These are phyloP conservation scores for Phytopythium kandeliae DNA, from an alignment of 352 stramenopile genomes.

Conservation along the genomic window DNA sequence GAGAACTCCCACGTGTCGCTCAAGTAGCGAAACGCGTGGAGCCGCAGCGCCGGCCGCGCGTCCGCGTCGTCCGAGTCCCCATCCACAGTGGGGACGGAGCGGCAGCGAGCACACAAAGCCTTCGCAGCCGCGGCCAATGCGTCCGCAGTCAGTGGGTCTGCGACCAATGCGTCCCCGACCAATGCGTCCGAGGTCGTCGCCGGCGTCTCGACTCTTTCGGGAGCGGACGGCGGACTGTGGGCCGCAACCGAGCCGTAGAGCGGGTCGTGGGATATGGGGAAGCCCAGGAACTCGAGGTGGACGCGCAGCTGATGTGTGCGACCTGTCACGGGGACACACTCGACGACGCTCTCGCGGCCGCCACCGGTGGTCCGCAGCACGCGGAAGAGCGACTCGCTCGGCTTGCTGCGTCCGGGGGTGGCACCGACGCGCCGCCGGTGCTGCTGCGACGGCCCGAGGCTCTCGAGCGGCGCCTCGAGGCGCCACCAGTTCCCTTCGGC, in stretches of 20 bases:
- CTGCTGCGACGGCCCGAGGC: conserved; percentile 8
- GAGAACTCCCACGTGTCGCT: conserved; percentile 29
- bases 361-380: conserved; percentile 12
- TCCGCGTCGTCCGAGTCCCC: conserved; percentile 11
- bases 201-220: neutral
- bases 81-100: conserved; percentile 1
- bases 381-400: conserved; percentile 32
- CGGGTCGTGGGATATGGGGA: conserved; percentile 94
- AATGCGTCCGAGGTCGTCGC: too few relatives aligned
- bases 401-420: conserved; percentile 17
- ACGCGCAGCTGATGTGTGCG: conserved; percentile 95
- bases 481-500: conserved; percentile 21
- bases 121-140: neutral
- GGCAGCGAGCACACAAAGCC: neutral
- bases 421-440: conserved; percentile 15
- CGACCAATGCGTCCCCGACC: too few relatives aligned
- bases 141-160: neutral
- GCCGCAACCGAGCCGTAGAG: conserved; percentile 66
- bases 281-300: conserved; percentile 84
- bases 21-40: conserved; percentile 52
- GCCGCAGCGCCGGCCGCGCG: conserved; percentile 21
- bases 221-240: neutral
- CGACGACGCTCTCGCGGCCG: conserved; percentile 61
- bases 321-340: conserved; percentile 88
- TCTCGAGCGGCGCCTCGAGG: conserved; percentile 33